phyloP scores from a whole-genome alignment of 257 asterid genomes.

The Cruciata laevipes region DNA sequence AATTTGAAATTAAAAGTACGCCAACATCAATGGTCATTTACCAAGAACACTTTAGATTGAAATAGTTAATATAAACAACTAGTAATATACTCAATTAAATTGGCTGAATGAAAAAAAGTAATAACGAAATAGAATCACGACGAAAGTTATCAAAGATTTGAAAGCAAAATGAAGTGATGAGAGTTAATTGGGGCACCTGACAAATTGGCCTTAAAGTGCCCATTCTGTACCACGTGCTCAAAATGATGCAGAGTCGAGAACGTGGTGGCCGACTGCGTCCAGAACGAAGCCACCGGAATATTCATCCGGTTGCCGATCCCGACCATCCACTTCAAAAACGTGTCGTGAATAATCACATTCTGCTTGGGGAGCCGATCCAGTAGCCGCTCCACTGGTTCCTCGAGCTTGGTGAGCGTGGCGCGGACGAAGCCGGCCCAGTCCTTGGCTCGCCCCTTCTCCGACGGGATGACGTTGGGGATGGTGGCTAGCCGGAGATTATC shows the following conservation, averaged over 20 bases:
- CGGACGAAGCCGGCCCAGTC: slow-evolving; percentile 23
- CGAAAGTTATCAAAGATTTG: neutral
- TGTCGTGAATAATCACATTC: slow-evolving; percentile 33
- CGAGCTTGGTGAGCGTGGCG: slow-evolving; percentile 34
- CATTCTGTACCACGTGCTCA: slow-evolving; percentile 34
- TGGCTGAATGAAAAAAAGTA: too few species aligned
- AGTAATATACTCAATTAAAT: too few species aligned
- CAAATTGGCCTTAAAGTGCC: slow-evolving; percentile 7
- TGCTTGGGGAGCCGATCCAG: slow-evolving; percentile 34
- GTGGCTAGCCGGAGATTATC: slow-evolving; percentile 32
- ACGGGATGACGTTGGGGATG: slow-evolving; percentile 50
- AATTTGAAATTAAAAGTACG: too few species aligned
- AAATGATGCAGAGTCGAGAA: slow-evolving; percentile 36
- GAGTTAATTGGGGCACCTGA: neutral
- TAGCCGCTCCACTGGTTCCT: slow-evolving; percentile 42
- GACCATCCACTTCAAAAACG: slow-evolving; percentile 27
- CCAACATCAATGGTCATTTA: too few species aligned
- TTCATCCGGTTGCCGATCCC: slow-evolving; percentile 35
- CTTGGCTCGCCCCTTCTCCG: slow-evolving; percentile 39
- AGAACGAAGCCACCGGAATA: slow-evolving; percentile 50
- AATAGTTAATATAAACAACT: too few species aligned
- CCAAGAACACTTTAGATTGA: too few species aligned
- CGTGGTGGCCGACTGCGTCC: slow-evolving; percentile 48
- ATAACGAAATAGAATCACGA: too few species aligned
- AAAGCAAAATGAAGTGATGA: neutral